phyloP scores from a whole-genome alignment of 768 basidiomycete species.

The Tulasnella sp. region DNA sequence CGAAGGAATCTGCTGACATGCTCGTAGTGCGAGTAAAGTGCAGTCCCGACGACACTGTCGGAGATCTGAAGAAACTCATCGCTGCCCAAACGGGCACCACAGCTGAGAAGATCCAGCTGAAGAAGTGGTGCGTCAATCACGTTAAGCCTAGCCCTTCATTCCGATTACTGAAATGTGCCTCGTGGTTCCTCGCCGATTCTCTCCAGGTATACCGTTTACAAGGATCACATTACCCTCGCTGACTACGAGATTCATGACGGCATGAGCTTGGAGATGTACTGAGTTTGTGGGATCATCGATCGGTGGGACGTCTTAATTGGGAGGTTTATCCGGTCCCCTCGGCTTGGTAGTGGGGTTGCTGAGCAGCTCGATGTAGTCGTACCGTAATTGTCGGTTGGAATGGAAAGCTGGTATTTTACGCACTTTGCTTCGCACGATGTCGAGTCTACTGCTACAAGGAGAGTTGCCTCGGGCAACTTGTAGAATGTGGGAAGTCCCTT shows the following conservation, averaged over 20 bases:
- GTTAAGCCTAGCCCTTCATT: neutral
- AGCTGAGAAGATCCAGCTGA: conserved; percentile 77
- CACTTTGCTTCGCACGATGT: neutral
- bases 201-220: conserved; percentile 54
- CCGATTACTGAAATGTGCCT: neutral
- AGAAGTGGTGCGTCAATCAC: conserved; percentile 77
- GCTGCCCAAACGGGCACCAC: conserved; percentile 94
- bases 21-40: conserved; percentile 87
- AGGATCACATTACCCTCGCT: conserved; percentile 89
- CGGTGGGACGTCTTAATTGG: neutral
- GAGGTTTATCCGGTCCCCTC: neutral
- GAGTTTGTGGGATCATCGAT: conserved; percentile 29
- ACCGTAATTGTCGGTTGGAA: neutral
- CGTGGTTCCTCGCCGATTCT: neutral
- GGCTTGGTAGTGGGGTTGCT: neutral
- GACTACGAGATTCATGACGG: conserved; percentile 94
- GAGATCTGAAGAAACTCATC: conserved; percentile 95
- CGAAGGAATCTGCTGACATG: conserved; percentile 17
- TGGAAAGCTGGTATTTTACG: neutral
- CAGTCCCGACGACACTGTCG: conserved; percentile 91
- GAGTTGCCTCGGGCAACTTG: neutral
- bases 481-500: conserved; percentile 9
- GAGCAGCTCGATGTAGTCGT: neutral
- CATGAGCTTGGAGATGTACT: conserved; percentile 93
- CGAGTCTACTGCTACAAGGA: neutral